These are phyloP conservation scores for Clarireedia monteithiana DNA, from an alignment of 2,329 filamentous ascomycete genomes.

Conservation along the genomic window DNA sequence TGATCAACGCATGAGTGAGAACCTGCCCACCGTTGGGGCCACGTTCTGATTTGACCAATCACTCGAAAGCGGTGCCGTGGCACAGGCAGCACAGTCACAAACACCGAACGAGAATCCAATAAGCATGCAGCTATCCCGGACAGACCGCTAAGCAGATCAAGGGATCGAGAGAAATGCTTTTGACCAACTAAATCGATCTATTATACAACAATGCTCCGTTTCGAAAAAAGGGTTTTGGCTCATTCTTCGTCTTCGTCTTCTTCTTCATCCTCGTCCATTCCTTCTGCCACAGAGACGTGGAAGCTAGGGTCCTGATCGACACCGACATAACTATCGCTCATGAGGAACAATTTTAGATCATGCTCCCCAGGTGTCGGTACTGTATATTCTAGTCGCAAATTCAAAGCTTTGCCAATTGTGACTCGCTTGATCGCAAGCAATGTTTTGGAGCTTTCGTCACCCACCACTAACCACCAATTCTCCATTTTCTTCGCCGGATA, in stretches of 20 bases:
- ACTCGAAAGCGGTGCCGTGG: conserved; percentile 18
- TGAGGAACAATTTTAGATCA: conserved; percentile 83
- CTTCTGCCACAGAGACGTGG: conserved; percentile 76
- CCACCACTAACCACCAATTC: conserved; percentile 97
- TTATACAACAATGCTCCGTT: conserved; percentile 26
- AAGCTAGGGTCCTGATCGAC: conserved; percentile 95
- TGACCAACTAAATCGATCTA: conserved; percentile 25
- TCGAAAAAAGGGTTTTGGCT: conserved; percentile 13
- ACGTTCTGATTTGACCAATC: conserved; percentile 7
- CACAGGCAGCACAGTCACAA: conserved; percentile 25
- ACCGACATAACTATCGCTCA: conserved; percentile 95
- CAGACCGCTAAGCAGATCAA: conserved; percentile 12
- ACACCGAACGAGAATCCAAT: conserved; percentile 19
- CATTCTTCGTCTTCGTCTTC: conserved; percentile 42
- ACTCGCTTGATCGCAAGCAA: conserved; percentile 91
- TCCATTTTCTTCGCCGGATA: conserved; percentile 89
- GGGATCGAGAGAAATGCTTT: conserved; percentile 13
- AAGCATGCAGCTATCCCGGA: conserved; percentile 13
- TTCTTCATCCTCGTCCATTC: conserved; percentile 89
- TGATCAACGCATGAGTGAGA: conserved; percentile 16
- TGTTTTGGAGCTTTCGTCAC: conserved; percentile 81
- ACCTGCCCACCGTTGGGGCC: conserved; percentile 8
- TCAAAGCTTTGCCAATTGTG: conserved; percentile 71
- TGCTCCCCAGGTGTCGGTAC: conserved; percentile 79
- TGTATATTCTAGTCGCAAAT: conserved; percentile 78